Evolutionary conservation across 768 basidiomycete species (phyloP).

Genomic region (Omphalotus guepiniiformis): DNA sequence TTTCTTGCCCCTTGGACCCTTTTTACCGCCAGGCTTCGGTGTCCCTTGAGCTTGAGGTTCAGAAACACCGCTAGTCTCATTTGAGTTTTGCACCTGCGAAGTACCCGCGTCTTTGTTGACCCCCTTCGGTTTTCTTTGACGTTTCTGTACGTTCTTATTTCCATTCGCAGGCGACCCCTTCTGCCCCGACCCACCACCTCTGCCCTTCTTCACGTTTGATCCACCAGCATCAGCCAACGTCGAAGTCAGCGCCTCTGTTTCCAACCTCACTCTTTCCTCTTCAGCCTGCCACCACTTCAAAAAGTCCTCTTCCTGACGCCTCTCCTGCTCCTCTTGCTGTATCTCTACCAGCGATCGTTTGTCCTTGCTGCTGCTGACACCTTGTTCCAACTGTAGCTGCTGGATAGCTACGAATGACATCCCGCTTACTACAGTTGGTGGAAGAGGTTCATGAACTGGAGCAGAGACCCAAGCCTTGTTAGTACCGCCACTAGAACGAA

Average conservation of each 20-base stretch:
- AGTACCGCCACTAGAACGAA: slow-evolving; percentile 24
- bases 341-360: slow-evolving; percentile 74
- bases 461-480: slow-evolving; percentile 65
- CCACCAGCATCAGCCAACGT: neutral
- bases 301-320: slow-evolving; percentile 73
- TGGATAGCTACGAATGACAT: slow-evolving; percentile 86
- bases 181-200: neutral
- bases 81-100: no score
- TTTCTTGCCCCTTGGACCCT: slow-evolving; percentile 2
- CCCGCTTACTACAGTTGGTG: slow-evolving; percentile 26
- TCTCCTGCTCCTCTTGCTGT: slow-evolving; percentile 75
- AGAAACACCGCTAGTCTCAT: no score
- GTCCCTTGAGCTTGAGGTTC: neutral
- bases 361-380: slow-evolving; percentile 35
- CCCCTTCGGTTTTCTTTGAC: no score
- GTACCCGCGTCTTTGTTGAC: no score
- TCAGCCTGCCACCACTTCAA: slow-evolving; percentile 87
- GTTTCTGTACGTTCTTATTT: no score
- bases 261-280: slow-evolving; percentile 62
- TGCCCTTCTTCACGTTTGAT: neutral
- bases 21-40: neutral
- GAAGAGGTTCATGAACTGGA: slow-evolving; percentile 44
- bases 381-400: slow-evolving; percentile 62
- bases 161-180: no score
- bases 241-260: slow-evolving; percentile 31